Percentiles rank a stretch among this genome's conserved stretches.
Evolutionary conservation across 2,329 filamentous ascomycete genomes (phyloP).

Genomic region (Madurella mycetomatis): DNA sequence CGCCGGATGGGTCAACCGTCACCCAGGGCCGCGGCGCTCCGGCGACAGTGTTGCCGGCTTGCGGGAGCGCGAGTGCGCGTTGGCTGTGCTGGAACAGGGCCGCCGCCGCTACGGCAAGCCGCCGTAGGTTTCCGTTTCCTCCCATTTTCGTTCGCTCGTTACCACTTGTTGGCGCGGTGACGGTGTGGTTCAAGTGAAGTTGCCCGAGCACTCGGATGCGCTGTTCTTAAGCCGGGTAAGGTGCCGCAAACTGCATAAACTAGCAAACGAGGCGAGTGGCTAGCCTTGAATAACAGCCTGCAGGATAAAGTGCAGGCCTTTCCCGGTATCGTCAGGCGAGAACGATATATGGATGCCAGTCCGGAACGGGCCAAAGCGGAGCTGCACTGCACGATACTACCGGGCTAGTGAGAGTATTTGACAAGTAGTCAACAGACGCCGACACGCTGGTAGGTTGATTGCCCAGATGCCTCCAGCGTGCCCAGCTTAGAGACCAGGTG

Average conservation of each 20-base stretch:
- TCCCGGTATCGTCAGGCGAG: slow-evolving; percentile 1
- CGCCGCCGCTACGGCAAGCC: slow-evolving; percentile 12
- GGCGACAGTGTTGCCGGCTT: slow-evolving; percentile 11
- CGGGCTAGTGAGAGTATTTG: neutral
- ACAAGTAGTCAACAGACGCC: neutral
- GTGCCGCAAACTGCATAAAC: slow-evolving; percentile 6
- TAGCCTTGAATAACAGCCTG: neutral
- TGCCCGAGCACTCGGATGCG: neutral
- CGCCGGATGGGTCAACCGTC: slow-evolving; percentile 29
- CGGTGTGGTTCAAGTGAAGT: neutral
- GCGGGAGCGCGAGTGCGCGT: slow-evolving; percentile 21
- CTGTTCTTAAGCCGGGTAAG: neutral
- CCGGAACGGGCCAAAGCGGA: neutral
- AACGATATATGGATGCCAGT: slow-evolving; percentile 1
- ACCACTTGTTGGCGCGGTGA: neutral
- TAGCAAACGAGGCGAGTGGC: slow-evolving; percentile 4
- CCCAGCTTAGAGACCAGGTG: neutral
- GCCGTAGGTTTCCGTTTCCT: slow-evolving; percentile 1
- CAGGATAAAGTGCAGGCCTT: neutral
- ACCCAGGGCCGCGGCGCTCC: slow-evolving; percentile 28
- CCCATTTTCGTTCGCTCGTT: slow-evolving; percentile 5
- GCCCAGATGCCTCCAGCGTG: too few species aligned
- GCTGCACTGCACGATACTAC: neutral
- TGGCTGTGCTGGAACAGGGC: slow-evolving; percentile 22
- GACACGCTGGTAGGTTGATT: too few species aligned